phyloP scores from a whole-genome alignment of 2,329 filamentous ascomycete genomes.

The Gaeumannomyces sp. region DNA sequence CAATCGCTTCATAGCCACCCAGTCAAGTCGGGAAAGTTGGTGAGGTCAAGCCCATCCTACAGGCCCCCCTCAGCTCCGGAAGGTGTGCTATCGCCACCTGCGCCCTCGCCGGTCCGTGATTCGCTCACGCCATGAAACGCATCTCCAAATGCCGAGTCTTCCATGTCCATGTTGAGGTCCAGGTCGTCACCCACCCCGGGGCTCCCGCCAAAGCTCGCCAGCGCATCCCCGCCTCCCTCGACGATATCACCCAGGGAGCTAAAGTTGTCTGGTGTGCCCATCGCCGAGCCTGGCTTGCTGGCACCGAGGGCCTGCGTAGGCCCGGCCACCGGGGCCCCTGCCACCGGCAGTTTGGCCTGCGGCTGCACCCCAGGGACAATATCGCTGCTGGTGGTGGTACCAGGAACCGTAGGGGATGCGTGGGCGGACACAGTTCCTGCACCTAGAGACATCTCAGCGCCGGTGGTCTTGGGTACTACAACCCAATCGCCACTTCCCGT shows the following conservation, averaged over 20 bases:
- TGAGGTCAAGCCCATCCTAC: neutral
- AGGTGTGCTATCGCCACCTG: neutral
- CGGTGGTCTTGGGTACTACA: slow-evolving; percentile 57
- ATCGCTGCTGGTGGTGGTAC: neutral
- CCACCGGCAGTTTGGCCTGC: neutral
- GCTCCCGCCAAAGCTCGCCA: slow-evolving; percentile 55
- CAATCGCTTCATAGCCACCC: neutral
- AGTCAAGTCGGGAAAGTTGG: neutral
- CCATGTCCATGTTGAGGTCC: slow-evolving; percentile 62
- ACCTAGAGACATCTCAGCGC: neutral
- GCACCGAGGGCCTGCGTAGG: slow-evolving; percentile 12
- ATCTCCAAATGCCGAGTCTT: slow-evolving; percentile 77
- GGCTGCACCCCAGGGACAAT: neutral
- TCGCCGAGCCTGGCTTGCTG: slow-evolving; percentile 35
- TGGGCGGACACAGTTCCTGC: slow-evolving; percentile 7
- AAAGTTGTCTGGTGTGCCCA: slow-evolving; percentile 50
- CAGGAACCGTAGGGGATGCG: slow-evolving; percentile 18
- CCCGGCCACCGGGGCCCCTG: neutral
- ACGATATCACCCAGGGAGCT: slow-evolving; percentile 60
- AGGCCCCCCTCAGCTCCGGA: neutral
- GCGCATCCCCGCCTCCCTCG: slow-evolving; percentile 59
- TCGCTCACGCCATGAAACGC: slow-evolving; percentile 63
- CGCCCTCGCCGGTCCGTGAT: slow-evolving; percentile 13
- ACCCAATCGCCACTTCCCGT: slow-evolving; percentile 64
- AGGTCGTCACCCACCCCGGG: slow-evolving; percentile 57